Evolutionary conservation across 2,329 filamentous ascomycete species (phyloP).

Genomic region (Epichloe sp.): DNA sequence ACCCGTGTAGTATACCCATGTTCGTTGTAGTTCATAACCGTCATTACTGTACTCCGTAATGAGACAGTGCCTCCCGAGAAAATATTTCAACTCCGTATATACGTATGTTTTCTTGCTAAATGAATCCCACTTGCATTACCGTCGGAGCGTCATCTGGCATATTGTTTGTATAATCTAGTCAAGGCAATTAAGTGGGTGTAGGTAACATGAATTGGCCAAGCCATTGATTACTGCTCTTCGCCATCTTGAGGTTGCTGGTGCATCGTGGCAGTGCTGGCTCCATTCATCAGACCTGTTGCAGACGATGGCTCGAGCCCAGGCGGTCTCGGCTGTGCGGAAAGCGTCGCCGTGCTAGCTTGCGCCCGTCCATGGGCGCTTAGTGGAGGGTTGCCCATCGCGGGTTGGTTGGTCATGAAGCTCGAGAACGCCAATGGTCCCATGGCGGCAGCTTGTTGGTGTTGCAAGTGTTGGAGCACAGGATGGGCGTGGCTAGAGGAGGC

Average conservation of each 20-base stretch:
- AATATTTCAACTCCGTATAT: neutral
- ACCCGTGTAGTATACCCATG: slow-evolving; percentile 7
- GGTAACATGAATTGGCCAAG: neutral
- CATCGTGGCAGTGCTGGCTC: slow-evolving; percentile 25
- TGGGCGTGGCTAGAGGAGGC: slow-evolving; percentile 9
- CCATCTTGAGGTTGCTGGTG: slow-evolving; percentile 13
- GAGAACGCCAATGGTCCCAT: slow-evolving; percentile 12
- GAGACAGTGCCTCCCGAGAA: neutral
- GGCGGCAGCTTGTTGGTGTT: slow-evolving; percentile 9
- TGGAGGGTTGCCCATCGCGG: slow-evolving; percentile 9
- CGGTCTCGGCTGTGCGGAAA: slow-evolving; percentile 11
- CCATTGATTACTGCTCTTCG: neutral
- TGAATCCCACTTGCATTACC: neutral
- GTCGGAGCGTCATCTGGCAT: neutral
- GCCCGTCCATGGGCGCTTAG: slow-evolving; percentile 10
- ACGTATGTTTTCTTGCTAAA: neutral
- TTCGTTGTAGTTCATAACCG: slow-evolving; percentile 5
- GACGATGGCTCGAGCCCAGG: slow-evolving; percentile 8
- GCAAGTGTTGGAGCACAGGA: slow-evolving; percentile 9
- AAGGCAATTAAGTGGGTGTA: neutral
- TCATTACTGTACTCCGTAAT: neutral
- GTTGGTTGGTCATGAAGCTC: slow-evolving; percentile 17
- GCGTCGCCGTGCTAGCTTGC: slow-evolving; percentile 19
- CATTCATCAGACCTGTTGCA: neutral
- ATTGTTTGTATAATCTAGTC: neutral